Evolutionary conservation across 192 early-diverging fungal species (phyloP).

Genomic region (Umbelopsis sp.): DNA sequence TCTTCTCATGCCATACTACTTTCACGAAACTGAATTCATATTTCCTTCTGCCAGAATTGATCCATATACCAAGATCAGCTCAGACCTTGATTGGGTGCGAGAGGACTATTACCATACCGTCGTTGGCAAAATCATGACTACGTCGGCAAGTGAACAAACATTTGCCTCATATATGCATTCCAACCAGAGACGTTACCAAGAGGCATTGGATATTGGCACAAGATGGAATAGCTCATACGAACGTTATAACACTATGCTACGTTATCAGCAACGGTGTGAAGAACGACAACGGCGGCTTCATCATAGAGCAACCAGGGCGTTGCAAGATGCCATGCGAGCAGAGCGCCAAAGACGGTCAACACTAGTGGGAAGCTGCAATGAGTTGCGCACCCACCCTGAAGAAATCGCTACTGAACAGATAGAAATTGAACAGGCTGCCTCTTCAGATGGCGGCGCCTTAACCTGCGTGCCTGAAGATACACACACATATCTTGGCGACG

Average conservation of each 20-base stretch:
- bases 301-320: not conserved
- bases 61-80: not conserved
- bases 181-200: not conserved
- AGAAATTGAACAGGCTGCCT: not conserved
- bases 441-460: not conserved
- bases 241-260: not conserved
- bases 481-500: not conserved
- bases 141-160: not conserved
- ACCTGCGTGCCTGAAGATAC: constrained; percentile 6
- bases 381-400: not conserved
- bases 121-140: not conserved
- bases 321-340: not conserved
- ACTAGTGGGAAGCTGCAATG: not conserved
- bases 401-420: not conserved
- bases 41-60: not conserved
- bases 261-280: constrained; percentile 1
- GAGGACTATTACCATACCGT: constrained; percentile 7
- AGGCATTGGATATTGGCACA: constrained; percentile 1
- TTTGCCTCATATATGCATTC: not conserved
- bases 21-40: not conserved
- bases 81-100: constrained; percentile 1
- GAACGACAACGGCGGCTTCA: not conserved
- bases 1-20: not conserved
- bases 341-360: not conserved
- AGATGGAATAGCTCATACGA: constrained; percentile 9